Evolutionary conservation across 2,329 filamentous ascomycete genomes (phyloP).

Genomic region (Biscogniauxia mediterranea): DNA sequence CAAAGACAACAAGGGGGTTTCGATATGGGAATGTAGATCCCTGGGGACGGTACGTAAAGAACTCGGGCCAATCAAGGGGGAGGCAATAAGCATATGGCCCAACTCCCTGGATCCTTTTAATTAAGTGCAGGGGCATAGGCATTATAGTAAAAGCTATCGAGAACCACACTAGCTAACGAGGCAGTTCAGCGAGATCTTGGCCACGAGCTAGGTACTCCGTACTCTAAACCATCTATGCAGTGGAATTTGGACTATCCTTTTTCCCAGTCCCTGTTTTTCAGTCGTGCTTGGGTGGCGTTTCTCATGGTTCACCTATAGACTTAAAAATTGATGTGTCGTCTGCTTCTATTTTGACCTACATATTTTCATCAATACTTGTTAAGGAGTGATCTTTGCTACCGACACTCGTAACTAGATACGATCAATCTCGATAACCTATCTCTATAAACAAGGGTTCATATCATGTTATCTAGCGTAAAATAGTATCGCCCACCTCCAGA

Average conservation of each 20-base stretch:
- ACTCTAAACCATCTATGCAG: too few species aligned
- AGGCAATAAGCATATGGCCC: slow-evolving; percentile 8
- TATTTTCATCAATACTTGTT: neutral
- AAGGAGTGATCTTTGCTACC: too few species aligned
- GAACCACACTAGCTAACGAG: neutral
- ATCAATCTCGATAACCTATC: neutral
- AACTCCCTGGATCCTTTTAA: slow-evolving; percentile 2
- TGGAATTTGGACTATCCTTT: too few species aligned
- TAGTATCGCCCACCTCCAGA: too few species aligned
- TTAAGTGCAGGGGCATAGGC: neutral
- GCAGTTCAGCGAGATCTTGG: slow-evolving; percentile 1
- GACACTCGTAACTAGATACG: neutral
- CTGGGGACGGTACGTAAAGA: neutral
- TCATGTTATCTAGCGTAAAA: too few species aligned
- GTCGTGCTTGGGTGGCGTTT: too few species aligned
- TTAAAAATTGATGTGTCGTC: neutral
- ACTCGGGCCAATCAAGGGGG: slow-evolving; percentile 6
- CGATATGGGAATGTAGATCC: too few species aligned
- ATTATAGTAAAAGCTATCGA: slow-evolving; percentile 6
- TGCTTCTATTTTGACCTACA: neutral
- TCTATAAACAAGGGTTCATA: too few species aligned
- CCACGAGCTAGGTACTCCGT: too few species aligned
- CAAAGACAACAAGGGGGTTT: too few species aligned
- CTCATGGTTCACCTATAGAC: too few species aligned
- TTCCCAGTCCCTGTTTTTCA: too few species aligned